These are phyloP conservation scores for Parachaetomium inaequale DNA, from an alignment of 495 filamentous ascomycete species.

Conservation along the genomic window DNA sequence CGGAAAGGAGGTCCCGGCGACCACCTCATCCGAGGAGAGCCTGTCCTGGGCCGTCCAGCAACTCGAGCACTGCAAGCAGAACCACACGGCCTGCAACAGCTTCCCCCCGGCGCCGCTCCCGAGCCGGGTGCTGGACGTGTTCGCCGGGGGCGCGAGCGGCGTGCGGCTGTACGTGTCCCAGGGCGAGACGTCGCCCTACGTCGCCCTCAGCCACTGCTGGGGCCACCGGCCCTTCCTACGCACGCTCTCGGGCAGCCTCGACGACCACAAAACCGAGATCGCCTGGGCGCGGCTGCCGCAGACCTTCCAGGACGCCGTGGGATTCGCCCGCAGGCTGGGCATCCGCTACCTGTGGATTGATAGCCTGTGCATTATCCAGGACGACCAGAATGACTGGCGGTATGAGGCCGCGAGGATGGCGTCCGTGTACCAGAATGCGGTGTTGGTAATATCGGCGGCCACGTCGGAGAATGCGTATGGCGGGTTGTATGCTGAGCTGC, in stretches of 20 bases:
- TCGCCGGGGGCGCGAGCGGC: neutral
- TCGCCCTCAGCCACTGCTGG: slow-evolving; percentile 16
- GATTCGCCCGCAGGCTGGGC: slow-evolving; percentile 23
- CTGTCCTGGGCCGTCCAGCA: slow-evolving; percentile 6
- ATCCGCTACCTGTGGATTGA: slow-evolving; percentile 41
- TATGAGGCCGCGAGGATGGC: slow-evolving; percentile 18
- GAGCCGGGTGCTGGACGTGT: slow-evolving; percentile 4
- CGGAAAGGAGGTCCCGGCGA: neutral
- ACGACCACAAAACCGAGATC: slow-evolving; percentile 1
- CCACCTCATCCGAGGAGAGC: slow-evolving; percentile 8
- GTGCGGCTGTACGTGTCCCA: slow-evolving; percentile 14
- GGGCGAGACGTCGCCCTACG: neutral
- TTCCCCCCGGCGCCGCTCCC: neutral
- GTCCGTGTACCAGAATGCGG: slow-evolving; percentile 11
- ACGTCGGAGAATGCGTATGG: neutral
- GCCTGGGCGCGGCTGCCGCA: slow-evolving; percentile 13
- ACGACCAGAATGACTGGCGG: slow-evolving; percentile 23
- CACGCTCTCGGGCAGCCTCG: slow-evolving; percentile 2
- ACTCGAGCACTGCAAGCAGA: slow-evolving; percentile 6
- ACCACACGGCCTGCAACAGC: neutral
- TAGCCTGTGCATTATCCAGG: slow-evolving; percentile 38
- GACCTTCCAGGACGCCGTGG: slow-evolving; percentile 29
- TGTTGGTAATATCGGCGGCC: slow-evolving; percentile 22
- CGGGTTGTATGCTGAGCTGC: neutral
- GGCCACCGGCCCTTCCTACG: slow-evolving; percentile 2